Evolutionary conservation across 805 yeast species (phyloP).

Genomic region (Saturnispora galanensis): DNA sequence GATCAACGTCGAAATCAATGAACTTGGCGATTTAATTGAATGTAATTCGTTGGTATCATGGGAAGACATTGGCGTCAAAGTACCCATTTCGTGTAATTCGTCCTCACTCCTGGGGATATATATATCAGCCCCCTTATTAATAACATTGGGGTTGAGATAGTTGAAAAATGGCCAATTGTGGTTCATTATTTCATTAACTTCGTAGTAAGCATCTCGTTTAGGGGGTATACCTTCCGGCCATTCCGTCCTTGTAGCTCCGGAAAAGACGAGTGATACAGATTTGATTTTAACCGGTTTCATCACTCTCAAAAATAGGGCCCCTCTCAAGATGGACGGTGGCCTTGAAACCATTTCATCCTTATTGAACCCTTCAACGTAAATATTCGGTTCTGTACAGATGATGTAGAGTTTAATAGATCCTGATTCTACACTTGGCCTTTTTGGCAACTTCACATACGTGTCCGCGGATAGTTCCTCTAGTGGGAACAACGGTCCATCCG

Average conservation of each 20-base stretch:
- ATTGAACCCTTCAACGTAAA: conserved; percentile 77
- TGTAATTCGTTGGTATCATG: conserved; percentile 12
- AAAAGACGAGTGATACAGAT: conserved; percentile 47
- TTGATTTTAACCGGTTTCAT: conserved; percentile 65
- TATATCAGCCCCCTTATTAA: conserved; percentile 38
- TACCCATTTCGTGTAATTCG: conserved; percentile 15
- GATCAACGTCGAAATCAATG: conserved; percentile 22
- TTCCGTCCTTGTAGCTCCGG: conserved; percentile 69
- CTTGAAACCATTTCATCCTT: conserved; percentile 49
- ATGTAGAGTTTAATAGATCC: conserved; percentile 62
- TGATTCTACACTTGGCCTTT: conserved; percentile 49
- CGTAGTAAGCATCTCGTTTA: conserved; percentile 55
- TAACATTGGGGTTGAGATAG: conserved; percentile 23
- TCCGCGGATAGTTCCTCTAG: conserved; percentile 28
- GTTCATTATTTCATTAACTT: conserved; percentile 52
- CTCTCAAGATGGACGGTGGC: conserved; percentile 76
- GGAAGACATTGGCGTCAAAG: conserved; percentile 23
- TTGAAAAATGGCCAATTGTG: conserved; percentile 90
- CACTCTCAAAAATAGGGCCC: conserved; percentile 62
- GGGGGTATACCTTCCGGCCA: conserved; percentile 99
- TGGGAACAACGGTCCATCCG: conserved; percentile 39
- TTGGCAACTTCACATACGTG: conserved; percentile 40
- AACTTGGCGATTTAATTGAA: conserved; percentile 21
- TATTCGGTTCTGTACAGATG: conserved; percentile 67
- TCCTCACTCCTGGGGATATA: conserved; percentile 30